Evolutionary conservation across 768 basidiomycete species (phyloP), one percentile per base, ranked within the genome.

Genomic region (Boletus tylopilopsis): DNA sequence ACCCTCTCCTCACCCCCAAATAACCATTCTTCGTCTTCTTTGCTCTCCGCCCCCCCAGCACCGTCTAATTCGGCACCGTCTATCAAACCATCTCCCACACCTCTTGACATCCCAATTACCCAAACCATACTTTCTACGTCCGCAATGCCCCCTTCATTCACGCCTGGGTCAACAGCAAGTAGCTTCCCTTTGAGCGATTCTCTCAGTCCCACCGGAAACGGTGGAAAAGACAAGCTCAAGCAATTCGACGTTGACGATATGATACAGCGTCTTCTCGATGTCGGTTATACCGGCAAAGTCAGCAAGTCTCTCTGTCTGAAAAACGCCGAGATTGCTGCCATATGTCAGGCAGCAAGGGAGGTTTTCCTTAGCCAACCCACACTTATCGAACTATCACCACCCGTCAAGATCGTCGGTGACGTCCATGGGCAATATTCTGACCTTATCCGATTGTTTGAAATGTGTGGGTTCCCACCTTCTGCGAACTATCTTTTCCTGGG

Each of bases 351-450:
- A 27, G 95, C 95, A 24, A 84, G 96, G 42, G 96, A 98, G 57
- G 90, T 98, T 41, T 95, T 98, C 65, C 84, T 99, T 55, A 84
- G 80, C 64, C 96, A 99, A 66, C 96, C 96, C 9, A 97, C 95
- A 4, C 84, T 99, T 57, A 87, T 99, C 64, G 96, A 99, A 70
- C 80, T 99, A 42, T 91, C 89, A 6, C 96, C 96, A 9, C 95
- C 96, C 23, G 96, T 99, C 59, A 99, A 98, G 79, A 97, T 99
- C 56, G 96, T 98, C 16, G 96, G 96, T 23, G 96, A 99, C 70
- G 94, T 98, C 6, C 96, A 99, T 64, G 96, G 96, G 7, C 96
- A 99, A 73, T 99, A 97, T 70, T 91, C 90, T 43, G 96, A 99
- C 76, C 84, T 99, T 61, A 98, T 98, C 61, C 87, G 96, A 45